A percentile compares a stretch with the other conserved stretches of the same genome.
phyloP scores from a whole-genome alignment of 495 filamentous ascomycete species.

The Penicillium lagena region DNA sequence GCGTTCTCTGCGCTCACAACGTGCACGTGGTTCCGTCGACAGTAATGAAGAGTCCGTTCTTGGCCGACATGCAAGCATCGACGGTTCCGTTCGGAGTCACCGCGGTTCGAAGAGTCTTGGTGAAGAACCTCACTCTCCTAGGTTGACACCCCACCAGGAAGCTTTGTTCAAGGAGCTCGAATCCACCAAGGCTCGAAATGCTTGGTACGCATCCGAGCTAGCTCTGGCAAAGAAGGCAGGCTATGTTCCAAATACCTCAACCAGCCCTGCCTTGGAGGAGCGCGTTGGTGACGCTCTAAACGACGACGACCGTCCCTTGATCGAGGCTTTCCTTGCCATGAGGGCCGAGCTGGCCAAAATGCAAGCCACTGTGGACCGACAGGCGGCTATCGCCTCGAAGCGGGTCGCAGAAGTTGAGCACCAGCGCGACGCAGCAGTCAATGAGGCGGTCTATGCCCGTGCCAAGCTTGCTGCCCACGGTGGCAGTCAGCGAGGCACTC shows the following conservation, averaged over 20 bases:
- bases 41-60: slow-evolving; percentile 41
- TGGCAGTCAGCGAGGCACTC: slow-evolving; percentile 63
- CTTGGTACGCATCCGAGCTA: slow-evolving; percentile 95
- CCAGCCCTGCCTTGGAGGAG: slow-evolving; percentile 70
- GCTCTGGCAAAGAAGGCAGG: slow-evolving; percentile 84
- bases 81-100: slow-evolving; percentile 34
- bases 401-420: slow-evolving; percentile 89
- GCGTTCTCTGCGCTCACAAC: slow-evolving; percentile 34
- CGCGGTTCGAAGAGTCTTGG: slow-evolving; percentile 32
- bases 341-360: slow-evolving; percentile 68
- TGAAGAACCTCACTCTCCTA: slow-evolving; percentile 41
- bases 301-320: slow-evolving; percentile 84
- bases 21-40: slow-evolving; percentile 39
- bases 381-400: slow-evolving; percentile 76
- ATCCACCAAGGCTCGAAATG: slow-evolving; percentile 72
- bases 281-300: slow-evolving; percentile 68
- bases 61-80: slow-evolving; percentile 34
- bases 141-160: slow-evolving; percentile 42
- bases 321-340: slow-evolving; percentile 92
- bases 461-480: slow-evolving; percentile 82
- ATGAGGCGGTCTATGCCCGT: slow-evolving; percentile 90
- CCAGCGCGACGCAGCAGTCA: slow-evolving; percentile 85
- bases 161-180: slow-evolving; percentile 77
- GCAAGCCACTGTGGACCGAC: slow-evolving; percentile 78
- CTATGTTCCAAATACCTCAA: slow-evolving; percentile 67